Percentiles rank a stretch among this genome's conserved stretches.
These are phyloP conservation scores for Nicotiana attenuata DNA, from an alignment of 257 asterid genomes.

Conservation along the genomic window DNA sequence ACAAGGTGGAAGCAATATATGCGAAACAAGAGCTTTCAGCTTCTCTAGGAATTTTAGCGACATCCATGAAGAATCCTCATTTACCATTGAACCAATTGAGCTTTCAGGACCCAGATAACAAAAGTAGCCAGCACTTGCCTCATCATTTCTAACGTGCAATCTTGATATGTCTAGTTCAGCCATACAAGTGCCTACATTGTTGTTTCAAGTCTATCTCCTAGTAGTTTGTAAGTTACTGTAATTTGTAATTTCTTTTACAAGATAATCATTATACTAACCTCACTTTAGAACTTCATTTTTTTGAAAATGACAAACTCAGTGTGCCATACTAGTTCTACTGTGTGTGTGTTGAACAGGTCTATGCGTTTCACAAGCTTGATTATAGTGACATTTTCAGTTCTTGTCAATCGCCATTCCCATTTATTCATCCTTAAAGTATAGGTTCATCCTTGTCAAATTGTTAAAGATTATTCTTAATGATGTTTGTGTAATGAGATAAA, in stretches of 20 bases:
- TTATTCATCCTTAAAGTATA: not conserved
- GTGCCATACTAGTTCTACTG: not conserved
- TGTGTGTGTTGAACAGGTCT: not conserved
- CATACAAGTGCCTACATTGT: not conserved
- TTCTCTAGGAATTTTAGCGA: slow-evolving; percentile 58
- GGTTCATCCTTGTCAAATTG: too few species aligned
- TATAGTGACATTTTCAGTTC: not conserved
- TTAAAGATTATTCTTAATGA: not conserved
- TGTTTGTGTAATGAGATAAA: not conserved
- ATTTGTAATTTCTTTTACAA: not conserved
- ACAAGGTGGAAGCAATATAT: slow-evolving; percentile 38
- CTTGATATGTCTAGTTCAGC: not conserved
- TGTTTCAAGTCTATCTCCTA: not conserved
- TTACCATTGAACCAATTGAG: slow-evolving; percentile 74
- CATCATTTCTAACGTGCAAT: not conserved
- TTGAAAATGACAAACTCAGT: not conserved
- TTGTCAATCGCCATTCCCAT: not conserved
- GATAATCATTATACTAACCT: not conserved
- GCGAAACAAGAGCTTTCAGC: slow-evolving; percentile 51
- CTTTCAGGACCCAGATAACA: slow-evolving; percentile 83
- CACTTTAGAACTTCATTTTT: not conserved
- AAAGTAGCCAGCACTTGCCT: not conserved
- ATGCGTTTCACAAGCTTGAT: not conserved
- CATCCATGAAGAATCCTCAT: slow-evolving; percentile 60
- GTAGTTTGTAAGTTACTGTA: not conserved